Base-by-base conservation (phyloP, 495 filamentous ascomycete genomes). In the Coniosporium apollinis region DNA sequence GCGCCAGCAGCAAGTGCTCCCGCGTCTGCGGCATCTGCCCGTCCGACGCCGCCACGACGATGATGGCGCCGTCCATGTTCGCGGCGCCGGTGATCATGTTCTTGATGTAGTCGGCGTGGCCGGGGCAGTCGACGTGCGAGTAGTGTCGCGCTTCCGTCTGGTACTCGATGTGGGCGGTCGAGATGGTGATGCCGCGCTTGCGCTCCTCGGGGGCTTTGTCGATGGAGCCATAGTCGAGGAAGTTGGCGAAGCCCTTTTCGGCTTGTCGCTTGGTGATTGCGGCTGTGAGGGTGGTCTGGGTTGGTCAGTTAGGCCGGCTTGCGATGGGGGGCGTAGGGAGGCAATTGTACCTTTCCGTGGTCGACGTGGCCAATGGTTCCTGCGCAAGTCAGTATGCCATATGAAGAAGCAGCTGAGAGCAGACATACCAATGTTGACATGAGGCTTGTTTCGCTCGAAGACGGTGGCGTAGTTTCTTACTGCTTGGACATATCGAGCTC, bases 61-160 rank as follows among this genome's bases (percentile, higher is more conserved):
- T 93, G 53, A 97, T 82, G 45, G 89, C 87, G 55, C 89, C 86
- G 49, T 94, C 86, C 86, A 94, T 94, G 68, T 75, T 83, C 44
- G 87, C 83, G 40, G 86, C 81, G 69, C 86, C 86, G 46, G 86
- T 94, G 59, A 94, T 94, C 86, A 94, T 94, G 74, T 97, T 97
- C 76, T 97, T 97, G 64, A 97, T 94, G 69, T 96, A 97, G 83
- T 97, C 89, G 55, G 89, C 89, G 74, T 97, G 89, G 60, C 89
- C 89, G 36, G 89, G 89, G 60, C 89, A 97, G 72, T 97, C 89
- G 65, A 97, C 89, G 72, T 97, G 89, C 50, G 89, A 85, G 65
- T 97, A 97, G 65, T 97, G 89, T 45, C 91, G 74, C 47, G 56
- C 57, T 4, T 92, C 79, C 54, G 89, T 96, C 50, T 78, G 66